phyloP scores from a whole-genome alignment of 371 early-diverging fungal species.

The Circinella umbellata region DNA sequence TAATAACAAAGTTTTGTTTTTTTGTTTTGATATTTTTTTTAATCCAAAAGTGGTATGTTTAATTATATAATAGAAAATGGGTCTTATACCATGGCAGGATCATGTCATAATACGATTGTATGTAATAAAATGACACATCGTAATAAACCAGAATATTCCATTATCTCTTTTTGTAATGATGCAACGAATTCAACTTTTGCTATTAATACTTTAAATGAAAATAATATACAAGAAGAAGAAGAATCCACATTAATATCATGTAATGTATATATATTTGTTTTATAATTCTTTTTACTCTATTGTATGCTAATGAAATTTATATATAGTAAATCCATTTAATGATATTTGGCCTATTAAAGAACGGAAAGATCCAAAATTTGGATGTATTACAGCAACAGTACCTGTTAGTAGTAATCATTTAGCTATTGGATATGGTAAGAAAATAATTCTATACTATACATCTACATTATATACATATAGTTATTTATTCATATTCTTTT shows the following conservation, averaged over 20 bases:
- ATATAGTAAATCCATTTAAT: slow-evolving; percentile 8
- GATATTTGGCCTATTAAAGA: slow-evolving; percentile 44
- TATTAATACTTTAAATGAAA: slow-evolving; percentile 6
- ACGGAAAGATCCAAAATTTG: slow-evolving; percentile 31
- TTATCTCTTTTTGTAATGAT: slow-evolving; percentile 27
- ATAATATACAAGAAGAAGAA: not conserved
- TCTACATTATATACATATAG: no score
- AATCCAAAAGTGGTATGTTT: no score
- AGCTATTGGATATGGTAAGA: slow-evolving; percentile 62
- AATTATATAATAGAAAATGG: not conserved
- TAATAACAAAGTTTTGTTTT: not conserved
- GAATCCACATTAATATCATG: not conserved
- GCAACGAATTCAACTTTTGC: slow-evolving; percentile 25
- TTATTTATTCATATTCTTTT: no score
- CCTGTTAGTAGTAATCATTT: slow-evolving; percentile 57
- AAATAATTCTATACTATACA: no score
- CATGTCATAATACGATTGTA: not conserved
- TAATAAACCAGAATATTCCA: not conserved
- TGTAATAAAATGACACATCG: not conserved
- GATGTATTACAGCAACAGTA: slow-evolving; percentile 49
- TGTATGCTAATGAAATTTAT: not conserved
- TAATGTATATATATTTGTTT: not conserved
- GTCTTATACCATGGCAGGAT: not conserved
- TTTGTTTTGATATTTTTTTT: no score
- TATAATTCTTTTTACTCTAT: not conserved